phyloP scores from a whole-genome alignment of 2,329 filamentous ascomycete species.

The Diatrype stigma region DNA sequence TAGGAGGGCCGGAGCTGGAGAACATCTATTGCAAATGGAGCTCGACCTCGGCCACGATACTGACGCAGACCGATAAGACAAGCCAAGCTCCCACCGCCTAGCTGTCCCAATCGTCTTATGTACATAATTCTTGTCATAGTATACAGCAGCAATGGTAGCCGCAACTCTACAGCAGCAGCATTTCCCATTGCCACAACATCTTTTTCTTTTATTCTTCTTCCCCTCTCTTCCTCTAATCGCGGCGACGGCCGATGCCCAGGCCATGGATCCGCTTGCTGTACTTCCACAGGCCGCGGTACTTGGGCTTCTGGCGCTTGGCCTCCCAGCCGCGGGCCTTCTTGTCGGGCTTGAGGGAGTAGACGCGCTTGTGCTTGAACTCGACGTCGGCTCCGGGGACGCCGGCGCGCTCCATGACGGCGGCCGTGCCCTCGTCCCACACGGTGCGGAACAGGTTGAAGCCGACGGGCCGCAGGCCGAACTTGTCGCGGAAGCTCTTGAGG shows the following conservation, averaged over 20 bases:
- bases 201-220: slow-evolving; percentile 6
- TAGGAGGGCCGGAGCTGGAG: too few relatives aligned
- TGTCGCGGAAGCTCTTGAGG: slow-evolving; percentile 69
- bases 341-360: slow-evolving; percentile 62
- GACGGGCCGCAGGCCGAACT: slow-evolving; percentile 65
- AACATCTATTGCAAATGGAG: too few relatives aligned
- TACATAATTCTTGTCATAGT: slow-evolving; percentile 1
- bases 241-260: slow-evolving; percentile 10
- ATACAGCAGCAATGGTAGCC: background rate
- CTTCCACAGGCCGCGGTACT: slow-evolving; percentile 63
- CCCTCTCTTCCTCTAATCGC: too few relatives aligned
- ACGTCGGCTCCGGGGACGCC: slow-evolving; percentile 72
- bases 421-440: slow-evolving; percentile 83
- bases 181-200: background rate
- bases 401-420: slow-evolving; percentile 79
- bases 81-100: background rate
- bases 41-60: too few relatives aligned
- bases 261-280: slow-evolving; percentile 55
- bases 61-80: background rate
- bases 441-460: slow-evolving; percentile 86
- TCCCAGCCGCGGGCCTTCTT: slow-evolving; percentile 62
- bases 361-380: slow-evolving; percentile 77
- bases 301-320: slow-evolving; percentile 59
- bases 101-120: background rate
- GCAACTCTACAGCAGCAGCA: background rate